A percentile compares a stretch with the other conserved stretches of the same genome.
These are phyloP conservation scores for Blastobotrys persicus DNA, from an alignment of 1,139 yeast genomes.

Conservation along the genomic window DNA sequence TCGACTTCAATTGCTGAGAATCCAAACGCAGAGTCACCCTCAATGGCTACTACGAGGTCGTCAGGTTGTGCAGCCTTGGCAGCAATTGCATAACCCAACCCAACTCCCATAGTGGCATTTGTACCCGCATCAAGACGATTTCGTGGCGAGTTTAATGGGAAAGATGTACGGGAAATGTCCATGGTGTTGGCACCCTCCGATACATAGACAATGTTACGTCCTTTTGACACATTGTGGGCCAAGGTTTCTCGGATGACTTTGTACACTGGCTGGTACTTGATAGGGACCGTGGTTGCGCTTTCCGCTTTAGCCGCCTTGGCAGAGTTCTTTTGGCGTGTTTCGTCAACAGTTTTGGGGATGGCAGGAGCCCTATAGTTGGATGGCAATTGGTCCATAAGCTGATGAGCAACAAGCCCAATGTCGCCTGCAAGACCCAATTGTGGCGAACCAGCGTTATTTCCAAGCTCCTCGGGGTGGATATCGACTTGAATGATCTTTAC, in stretches of 20 bases:
- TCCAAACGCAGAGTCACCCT: constrained; percentile 73
- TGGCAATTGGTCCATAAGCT: constrained; percentile 32
- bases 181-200: constrained; percentile 71
- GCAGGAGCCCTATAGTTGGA: constrained; percentile 36
- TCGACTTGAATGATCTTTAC: constrained; percentile 58
- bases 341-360: constrained; percentile 34
- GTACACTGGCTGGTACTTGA: constrained; percentile 55
- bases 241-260: constrained; percentile 45
- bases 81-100: constrained; percentile 63
- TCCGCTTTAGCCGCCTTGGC: constrained; percentile 36
- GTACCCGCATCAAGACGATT: constrained; percentile 66
- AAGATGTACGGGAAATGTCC: constrained; percentile 62
- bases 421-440: constrained; percentile 52
- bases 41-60: constrained; percentile 53
- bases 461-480: constrained; percentile 50
- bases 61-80: constrained; percentile 50
- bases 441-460: constrained; percentile 42
- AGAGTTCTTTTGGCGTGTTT: constrained; percentile 41
- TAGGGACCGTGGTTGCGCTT: constrained; percentile 27
- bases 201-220: constrained; percentile 43
- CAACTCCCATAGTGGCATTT: constrained; percentile 71
- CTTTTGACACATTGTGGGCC: constrained; percentile 26
- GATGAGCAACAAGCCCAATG: constrained; percentile 42
- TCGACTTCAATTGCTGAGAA: constrained; percentile 65
- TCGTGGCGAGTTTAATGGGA: constrained; percentile 51